Percentiles rank a stretch among this genome's conserved stretches.
Conservation (phyloP, 228 moss, liverwort and hornwort genomes). For the Sphagnum magellanicum region DNA sequence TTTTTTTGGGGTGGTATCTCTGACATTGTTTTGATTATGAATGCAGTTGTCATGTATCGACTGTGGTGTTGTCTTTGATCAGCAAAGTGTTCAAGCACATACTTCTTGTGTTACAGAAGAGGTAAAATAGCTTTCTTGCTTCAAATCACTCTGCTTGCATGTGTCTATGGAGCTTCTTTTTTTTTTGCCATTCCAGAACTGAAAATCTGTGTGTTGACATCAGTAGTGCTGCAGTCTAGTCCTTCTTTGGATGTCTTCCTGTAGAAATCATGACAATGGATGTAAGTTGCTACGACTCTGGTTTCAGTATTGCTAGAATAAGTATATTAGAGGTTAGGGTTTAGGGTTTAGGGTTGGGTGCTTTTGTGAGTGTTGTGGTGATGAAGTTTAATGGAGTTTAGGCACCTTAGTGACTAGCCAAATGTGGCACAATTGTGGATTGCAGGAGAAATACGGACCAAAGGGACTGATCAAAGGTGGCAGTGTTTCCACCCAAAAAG, state of each 20-base stretch:
- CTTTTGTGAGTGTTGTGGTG: background rate
- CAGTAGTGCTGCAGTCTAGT: background rate
- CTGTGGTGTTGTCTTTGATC: slow-evolving; percentile 86
- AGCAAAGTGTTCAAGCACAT: slow-evolving; percentile 79
- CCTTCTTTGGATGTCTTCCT: background rate
- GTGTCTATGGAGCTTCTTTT: too few relatives aligned
- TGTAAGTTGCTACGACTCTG: background rate
- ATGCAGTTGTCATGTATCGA: slow-evolving; percentile 92
- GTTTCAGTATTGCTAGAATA: background rate
- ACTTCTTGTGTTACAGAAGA: slow-evolving; percentile 87
- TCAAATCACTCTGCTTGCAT: too few relatives aligned
- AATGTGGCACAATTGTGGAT: background rate
- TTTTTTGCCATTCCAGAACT: slow-evolving; percentile 1
- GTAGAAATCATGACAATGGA: background rate
- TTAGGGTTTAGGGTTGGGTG: background rate
- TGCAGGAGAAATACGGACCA: slow-evolving; percentile 96
- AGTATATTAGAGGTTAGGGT: too few relatives aligned
- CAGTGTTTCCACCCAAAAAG: slow-evolving; percentile 24
- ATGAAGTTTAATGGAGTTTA: too few relatives aligned
- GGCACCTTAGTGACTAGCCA: background rate
- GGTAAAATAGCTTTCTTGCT: slow-evolving; percentile 21
- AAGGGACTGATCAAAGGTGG: slow-evolving; percentile 33
- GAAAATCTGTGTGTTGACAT: background rate
- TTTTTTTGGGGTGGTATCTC: too few relatives aligned
- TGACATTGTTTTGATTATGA: background rate